A percentile compares a stretch with the other conserved stretches of the same genome.
Evolutionary conservation across 768 basidiomycete species (phyloP).

Genomic region (Trametes gibbosa): DNA sequence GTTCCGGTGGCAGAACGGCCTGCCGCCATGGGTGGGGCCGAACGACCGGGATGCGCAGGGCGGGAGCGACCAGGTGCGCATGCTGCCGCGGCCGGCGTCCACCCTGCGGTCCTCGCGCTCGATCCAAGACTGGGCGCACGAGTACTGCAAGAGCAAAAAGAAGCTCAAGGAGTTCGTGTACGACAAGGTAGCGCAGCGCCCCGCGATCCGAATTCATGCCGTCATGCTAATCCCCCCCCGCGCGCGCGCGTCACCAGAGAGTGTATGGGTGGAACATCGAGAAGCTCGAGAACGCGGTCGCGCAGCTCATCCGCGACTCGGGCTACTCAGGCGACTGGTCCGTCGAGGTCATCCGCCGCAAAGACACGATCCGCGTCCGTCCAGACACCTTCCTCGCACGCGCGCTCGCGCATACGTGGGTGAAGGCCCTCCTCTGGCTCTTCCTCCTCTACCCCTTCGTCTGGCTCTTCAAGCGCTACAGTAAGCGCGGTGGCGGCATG

Average conservation of each 20-base stretch:
- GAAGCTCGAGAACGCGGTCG: slow-evolving; percentile 39
- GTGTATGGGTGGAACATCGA: slow-evolving; percentile 59
- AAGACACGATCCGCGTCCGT: slow-evolving; percentile 57
- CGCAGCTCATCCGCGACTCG: slow-evolving; percentile 34
- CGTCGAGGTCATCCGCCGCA: slow-evolving; percentile 49
- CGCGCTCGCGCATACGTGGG: slow-evolving; percentile 65
- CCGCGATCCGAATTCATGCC: background rate
- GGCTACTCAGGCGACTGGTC: slow-evolving; percentile 37
- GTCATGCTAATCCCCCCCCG: background rate
- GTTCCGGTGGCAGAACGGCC: no score
- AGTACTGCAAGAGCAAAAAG: slow-evolving; percentile 71
- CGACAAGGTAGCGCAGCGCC: slow-evolving; percentile 46
- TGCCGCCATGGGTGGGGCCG: slow-evolving; percentile 29
- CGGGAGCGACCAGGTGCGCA: slow-evolving; percentile 6
- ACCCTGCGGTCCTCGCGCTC: slow-evolving; percentile 55
- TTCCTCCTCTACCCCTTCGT: slow-evolving; percentile 75
- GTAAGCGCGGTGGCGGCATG: slow-evolving; percentile 61
- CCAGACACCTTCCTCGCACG: slow-evolving; percentile 66
- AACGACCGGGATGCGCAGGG: slow-evolving; percentile 39
- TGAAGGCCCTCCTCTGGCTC: slow-evolving; percentile 66
- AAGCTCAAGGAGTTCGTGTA: slow-evolving; percentile 78
- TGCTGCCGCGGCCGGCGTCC: slow-evolving; percentile 10
- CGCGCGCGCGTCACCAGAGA: slow-evolving; percentile 31
- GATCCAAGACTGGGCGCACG: slow-evolving; percentile 77
- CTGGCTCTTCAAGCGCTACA: slow-evolving; percentile 75